Evolutionary conservation across 2,329 filamentous ascomycete genomes (phyloP).

Genomic region (Aspergillus alliaceus): DNA sequence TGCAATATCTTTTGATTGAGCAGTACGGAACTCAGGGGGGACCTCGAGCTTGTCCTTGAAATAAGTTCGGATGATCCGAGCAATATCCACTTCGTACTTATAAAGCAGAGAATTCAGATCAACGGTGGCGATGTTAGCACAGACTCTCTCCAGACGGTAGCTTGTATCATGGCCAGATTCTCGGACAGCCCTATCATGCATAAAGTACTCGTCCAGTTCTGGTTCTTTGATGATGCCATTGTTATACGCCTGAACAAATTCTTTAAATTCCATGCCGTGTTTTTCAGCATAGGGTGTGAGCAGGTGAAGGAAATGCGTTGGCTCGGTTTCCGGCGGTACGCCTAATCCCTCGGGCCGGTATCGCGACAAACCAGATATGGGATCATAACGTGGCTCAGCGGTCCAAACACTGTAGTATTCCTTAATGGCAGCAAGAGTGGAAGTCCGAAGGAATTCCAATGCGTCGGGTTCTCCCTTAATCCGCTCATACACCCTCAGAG

Average conservation of each 20-base stretch:
- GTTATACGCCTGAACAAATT: slow-evolving; percentile 91
- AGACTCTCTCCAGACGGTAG: slow-evolving; percentile 85
- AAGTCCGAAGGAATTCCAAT: slow-evolving; percentile 74
- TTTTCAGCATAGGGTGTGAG: slow-evolving; percentile 81
- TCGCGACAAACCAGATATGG: slow-evolving; percentile 73
- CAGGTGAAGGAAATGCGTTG: slow-evolving; percentile 81
- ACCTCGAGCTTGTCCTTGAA: slow-evolving; percentile 83
- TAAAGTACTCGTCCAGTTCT: slow-evolving; percentile 90
- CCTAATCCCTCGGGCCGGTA: slow-evolving; percentile 82
- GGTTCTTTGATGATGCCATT: slow-evolving; percentile 73
- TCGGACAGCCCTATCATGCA: slow-evolving; percentile 91
- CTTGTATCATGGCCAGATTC: slow-evolving; percentile 97
- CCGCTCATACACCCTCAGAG: slow-evolving; percentile 85
- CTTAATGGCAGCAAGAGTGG: slow-evolving; percentile 91
- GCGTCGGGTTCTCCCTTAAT: slow-evolving; percentile 84
- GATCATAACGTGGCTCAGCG: slow-evolving; percentile 73
- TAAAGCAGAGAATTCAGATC: slow-evolving; percentile 93
- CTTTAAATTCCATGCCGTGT: slow-evolving; percentile 74
- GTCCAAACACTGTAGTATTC: slow-evolving; percentile 93
- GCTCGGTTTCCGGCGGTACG: slow-evolving; percentile 88
- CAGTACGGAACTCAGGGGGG: slow-evolving; percentile 76
- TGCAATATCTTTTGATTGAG: slow-evolving; percentile 64
- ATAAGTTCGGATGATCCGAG: slow-evolving; percentile 76
- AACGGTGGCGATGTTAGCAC: slow-evolving; percentile 86
- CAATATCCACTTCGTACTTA: slow-evolving; percentile 96